These are phyloP conservation scores for Aegilops longissima DNA, from an alignment of 176 grass and related monocot species.

Conservation along the genomic window DNA sequence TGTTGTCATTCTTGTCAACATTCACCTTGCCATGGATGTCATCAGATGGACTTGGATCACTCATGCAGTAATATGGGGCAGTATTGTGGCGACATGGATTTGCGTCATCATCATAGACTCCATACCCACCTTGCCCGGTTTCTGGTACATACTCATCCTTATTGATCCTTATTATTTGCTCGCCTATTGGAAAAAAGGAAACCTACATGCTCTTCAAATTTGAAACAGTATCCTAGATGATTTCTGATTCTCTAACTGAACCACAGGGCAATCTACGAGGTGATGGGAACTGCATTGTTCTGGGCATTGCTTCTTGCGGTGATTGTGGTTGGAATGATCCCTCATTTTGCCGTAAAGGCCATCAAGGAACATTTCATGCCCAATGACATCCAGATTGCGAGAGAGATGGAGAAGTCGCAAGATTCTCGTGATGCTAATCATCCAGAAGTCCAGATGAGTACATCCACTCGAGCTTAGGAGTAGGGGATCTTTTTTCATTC, in stretches of 20 bases:
- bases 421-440: constrained; percentile 34
- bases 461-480: constrained; percentile 44
- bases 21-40: constrained; percentile 89
- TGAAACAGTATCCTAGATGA: not conserved
- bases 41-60: constrained; percentile 91
- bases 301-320: constrained; percentile 77
- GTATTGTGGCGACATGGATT: constrained; percentile 81
- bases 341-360: constrained; percentile 74
- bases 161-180: constrained; percentile 7
- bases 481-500: constrained; percentile 50
- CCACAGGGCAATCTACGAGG: constrained; percentile 79
- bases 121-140: constrained; percentile 67
- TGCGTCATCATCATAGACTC: constrained; percentile 89
- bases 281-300: constrained; percentile 77
- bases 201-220: not conserved
- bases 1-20: constrained; percentile 92
- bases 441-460: constrained; percentile 76
- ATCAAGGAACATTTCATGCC: constrained; percentile 68
- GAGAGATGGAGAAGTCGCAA: constrained; percentile 77
- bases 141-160: constrained; percentile 52
- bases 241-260: constrained; percentile 43
- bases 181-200: not conserved
- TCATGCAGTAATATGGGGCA: constrained; percentile 84
- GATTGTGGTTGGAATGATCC: constrained; percentile 70
- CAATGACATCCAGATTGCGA: constrained; percentile 85